A percentile compares a stretch with the other conserved stretches of the same genome.
phyloP scores from a whole-genome alignment of 208 protist species.

The Leishmania guyanensis region DNA sequence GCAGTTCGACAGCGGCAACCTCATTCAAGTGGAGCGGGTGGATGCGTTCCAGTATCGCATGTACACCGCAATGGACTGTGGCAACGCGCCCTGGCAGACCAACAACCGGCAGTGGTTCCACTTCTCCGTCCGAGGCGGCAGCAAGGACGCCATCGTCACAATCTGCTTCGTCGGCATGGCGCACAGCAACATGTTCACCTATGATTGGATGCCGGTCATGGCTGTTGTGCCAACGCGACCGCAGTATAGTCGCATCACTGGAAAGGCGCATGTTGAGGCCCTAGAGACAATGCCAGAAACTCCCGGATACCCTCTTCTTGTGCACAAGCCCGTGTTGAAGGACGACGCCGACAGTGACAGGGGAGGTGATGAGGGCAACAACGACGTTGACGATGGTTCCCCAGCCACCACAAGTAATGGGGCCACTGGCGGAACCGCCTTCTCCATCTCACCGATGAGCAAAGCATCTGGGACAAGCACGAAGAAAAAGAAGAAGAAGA shows the following conservation, averaged over 20 bases:
- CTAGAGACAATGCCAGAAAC: slow-evolving; percentile 78
- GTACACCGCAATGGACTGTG: slow-evolving; percentile 87
- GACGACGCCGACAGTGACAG: slow-evolving; percentile 31
- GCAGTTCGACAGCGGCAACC: slow-evolving; percentile 91
- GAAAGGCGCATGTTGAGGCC: slow-evolving; percentile 59
- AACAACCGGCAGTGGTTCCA: slow-evolving; percentile 94
- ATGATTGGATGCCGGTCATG: slow-evolving; percentile 83
- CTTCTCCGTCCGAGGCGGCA: slow-evolving; percentile 85
- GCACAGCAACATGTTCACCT: slow-evolving; percentile 87
- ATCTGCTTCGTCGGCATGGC: slow-evolving; percentile 85
- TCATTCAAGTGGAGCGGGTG: slow-evolving; percentile 84
- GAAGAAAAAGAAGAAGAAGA: slow-evolving; percentile 57
- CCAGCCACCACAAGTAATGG: not conserved
- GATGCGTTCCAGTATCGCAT: slow-evolving; percentile 71
- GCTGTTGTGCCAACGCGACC: slow-evolving; percentile 54
- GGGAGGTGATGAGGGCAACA: slow-evolving; percentile 36
- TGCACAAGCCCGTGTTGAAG: slow-evolving; percentile 36
- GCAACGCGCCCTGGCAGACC: slow-evolving; percentile 77
- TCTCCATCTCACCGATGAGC: slow-evolving; percentile 23
- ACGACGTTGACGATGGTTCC: slow-evolving; percentile 16
- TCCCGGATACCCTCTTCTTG: slow-evolving; percentile 73
- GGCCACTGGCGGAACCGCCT: slow-evolving; percentile 22
- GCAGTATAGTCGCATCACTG: slow-evolving; percentile 67
- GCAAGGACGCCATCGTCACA: slow-evolving; percentile 51
- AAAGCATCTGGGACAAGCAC: slow-evolving; percentile 29